These are phyloP conservation scores for Rhizophagus clarus DNA, from an alignment of 192 early-diverging fungal species.

Conservation along the genomic window DNA sequence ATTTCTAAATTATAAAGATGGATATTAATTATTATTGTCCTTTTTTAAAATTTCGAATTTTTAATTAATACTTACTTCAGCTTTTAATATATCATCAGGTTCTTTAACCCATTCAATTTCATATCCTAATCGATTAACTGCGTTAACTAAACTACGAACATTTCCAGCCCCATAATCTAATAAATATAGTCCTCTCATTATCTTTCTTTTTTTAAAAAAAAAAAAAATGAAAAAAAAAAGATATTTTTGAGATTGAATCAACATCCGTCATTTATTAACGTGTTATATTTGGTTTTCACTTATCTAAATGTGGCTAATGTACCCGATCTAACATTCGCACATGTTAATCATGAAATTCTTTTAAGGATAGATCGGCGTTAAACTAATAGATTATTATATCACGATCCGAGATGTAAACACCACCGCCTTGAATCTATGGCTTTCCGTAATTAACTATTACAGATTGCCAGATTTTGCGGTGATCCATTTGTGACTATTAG, in stretches of 20 bases:
- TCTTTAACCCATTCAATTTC: conserved; percentile 75
- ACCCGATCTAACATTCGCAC: too few species aligned
- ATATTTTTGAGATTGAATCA: neutral
- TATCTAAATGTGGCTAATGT: too few species aligned
- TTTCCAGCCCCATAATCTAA: conserved; percentile 99
- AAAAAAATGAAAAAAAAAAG: neutral
- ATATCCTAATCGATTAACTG: conserved; percentile 87
- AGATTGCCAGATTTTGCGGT: too few species aligned
- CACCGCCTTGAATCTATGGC: too few species aligned
- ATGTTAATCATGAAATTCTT: too few species aligned
- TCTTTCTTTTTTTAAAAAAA: neutral
- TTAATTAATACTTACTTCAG: conserved; percentile 66
- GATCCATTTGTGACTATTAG: too few species aligned
- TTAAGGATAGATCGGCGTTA: too few species aligned
- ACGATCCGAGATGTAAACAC: too few species aligned
- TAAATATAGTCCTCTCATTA: conserved; percentile 68
- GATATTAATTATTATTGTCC: neutral
- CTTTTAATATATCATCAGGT: conserved; percentile 82
- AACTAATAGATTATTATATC: too few species aligned
- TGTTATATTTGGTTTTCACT: too few species aligned
- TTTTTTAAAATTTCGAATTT: neutral
- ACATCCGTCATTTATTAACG: too few species aligned
- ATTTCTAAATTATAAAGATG: conserved; percentile 66
- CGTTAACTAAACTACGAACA: conserved; percentile 95
- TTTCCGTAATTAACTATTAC: too few species aligned